Base-by-base conservation (phyloP, 2,329 filamentous ascomycete species). In the Cladosporium sp. region DNA sequence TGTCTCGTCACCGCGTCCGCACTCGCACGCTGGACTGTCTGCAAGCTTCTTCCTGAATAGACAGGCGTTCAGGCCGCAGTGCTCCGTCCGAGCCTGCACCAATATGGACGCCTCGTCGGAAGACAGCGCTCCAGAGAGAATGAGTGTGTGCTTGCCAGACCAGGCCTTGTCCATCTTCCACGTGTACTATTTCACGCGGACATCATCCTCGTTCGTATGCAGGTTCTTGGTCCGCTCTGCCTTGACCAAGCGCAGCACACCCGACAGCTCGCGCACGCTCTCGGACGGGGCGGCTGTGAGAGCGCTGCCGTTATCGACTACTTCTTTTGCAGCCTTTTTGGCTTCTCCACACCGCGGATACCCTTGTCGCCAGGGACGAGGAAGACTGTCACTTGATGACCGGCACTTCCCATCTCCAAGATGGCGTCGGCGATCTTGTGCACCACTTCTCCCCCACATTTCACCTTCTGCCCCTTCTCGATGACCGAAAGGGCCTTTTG, bases 251-350 rank as follows among this genome's bases (percentile, higher is more conserved):
- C 36, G n/a, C 36, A 48, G 45, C 11, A 48, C 45, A 11, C 45
- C 43, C 37, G 36, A 41, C 36, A 41, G 36, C 36, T 48, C 45
- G 37, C 36, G 45, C 22, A 48, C 45, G 34, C 34, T 48, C 45
- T 48, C 24, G 17, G 37, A 13, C 7, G 36, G 45, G 45, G 15
- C 45, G 22, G 45, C 36, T 41, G 36, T 48, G 36, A 29, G 80
- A 7, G 77, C 76, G 66, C 83, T 74, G 22, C 74, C 72, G 19
- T 37, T 37, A 1, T 37, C 30, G 19, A 38, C 27, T 4, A 13
- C 18, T 47, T 29, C 2, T 7, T 3, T 37, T 37, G 43, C 30
- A 38, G 18, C 30, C 15, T 27, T 22, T 47, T 12, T 30, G 8
- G 3, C 29, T 30, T 19, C 18, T 5, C 30, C 29, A 24, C 30